These are phyloP conservation scores for Aspergillus hancockii DNA, from an alignment of 495 filamentous ascomycete species.

Conservation along the genomic window DNA sequence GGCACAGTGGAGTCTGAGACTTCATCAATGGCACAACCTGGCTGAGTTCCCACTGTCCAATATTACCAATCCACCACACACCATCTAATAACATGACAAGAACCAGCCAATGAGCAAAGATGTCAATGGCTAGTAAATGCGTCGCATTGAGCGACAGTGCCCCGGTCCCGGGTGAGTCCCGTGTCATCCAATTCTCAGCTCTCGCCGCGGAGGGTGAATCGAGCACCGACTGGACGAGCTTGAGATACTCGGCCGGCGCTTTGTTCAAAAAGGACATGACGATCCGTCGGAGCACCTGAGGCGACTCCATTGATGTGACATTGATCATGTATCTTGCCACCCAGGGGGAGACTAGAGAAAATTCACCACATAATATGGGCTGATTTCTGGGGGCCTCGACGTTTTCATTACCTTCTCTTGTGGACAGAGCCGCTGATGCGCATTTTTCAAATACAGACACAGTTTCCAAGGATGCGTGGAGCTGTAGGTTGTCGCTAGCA, in stretches of 20 bases:
- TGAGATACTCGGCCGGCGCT: constrained; percentile 24
- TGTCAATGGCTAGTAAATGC: constrained; percentile 40
- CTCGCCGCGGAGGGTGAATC: constrained; percentile 11
- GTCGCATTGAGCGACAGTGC: constrained; percentile 19
- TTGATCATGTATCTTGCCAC: constrained; percentile 29
- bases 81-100: constrained; percentile 42
- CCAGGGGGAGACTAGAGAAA: constrained; percentile 26
- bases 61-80: constrained; percentile 47
- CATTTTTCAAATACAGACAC: constrained; percentile 21
- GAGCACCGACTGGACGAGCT: constrained; percentile 25
- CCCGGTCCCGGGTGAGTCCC: constrained; percentile 4
- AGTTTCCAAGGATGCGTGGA: constrained; percentile 19
- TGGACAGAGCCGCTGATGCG: constrained; percentile 10
- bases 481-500: not conserved
- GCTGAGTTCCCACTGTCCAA: constrained; percentile 32
- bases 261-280: constrained; percentile 36
- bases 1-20: constrained; percentile 6
- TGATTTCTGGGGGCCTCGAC: not conserved
- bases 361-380: not conserved
- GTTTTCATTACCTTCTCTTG: not conserved
- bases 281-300: constrained; percentile 27
- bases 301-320: constrained; percentile 31
- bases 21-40: constrained; percentile 28
- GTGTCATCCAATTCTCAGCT: constrained; percentile 8
- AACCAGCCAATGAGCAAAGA: constrained; percentile 48